Evolutionary conservation across 768 basidiomycete genomes (phyloP), one percentile per base, ranked within the genome.

Genomic region (Boletus insuetus): DNA sequence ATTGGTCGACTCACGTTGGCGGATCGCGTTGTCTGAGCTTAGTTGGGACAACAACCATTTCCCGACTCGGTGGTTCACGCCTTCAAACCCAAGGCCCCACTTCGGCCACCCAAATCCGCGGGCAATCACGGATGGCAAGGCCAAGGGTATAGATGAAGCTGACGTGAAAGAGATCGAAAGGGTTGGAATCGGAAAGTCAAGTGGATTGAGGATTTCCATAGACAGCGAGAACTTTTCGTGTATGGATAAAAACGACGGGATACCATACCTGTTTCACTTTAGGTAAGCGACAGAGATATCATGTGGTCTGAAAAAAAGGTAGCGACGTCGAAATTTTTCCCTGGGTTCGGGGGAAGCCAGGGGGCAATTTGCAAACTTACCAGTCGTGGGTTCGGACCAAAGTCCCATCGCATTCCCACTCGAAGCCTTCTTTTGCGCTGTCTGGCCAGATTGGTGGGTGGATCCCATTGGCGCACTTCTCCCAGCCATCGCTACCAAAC

Each of bases 381-480:
- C 95, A 97, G 68, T 96, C 95, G 49, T 95, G 91, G 10, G 81
- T 89, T 49, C 83, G 80, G 12, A 95, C 84, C 19, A 80, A 69
- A 0, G 85, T 86, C 24, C 80, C 78, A 58, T 85, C 84, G 63
- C 87, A 83, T 64, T 82, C 78, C 92, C 93, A 94, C 42, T 80
- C 74, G 66, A 97, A 98, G 0, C 86, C 90, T 2, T 77, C 71
- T 62, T 81, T 83, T 34, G 70, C 74, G 60, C 84, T 91, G 71
- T 97, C 86, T 0, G 92, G 93, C 94, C 94, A 98, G 1, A 72
- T 75, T 1, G 81, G 82, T 6, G 94, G 93, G 62, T 93, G 90
- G n/a, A 98, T 89, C 1, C 94, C 94, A 58, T 94, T 73, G 3
- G 85, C 89, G 3, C 82, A 85, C 20, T 77, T 76, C 59, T 86